Percentiles rank a stretch among this genome's conserved stretches.
Evolutionary conservation across 768 basidiomycete genomes (phyloP).

Genomic region (Kwoniella europaea): DNA sequence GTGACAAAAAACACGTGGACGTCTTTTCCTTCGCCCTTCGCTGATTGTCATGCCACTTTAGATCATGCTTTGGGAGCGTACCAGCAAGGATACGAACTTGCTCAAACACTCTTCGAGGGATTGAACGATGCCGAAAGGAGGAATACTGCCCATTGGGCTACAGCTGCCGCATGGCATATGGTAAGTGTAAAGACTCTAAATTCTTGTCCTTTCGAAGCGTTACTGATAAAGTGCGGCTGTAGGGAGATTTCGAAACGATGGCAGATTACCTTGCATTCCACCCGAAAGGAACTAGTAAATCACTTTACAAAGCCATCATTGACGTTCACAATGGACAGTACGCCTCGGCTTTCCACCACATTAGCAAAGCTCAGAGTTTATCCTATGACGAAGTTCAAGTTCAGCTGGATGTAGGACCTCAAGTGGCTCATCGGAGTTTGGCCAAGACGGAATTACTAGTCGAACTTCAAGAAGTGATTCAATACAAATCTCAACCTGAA

Average conservation of each 20-base stretch:
- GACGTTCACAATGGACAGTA: constrained; percentile 51
- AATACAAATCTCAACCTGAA: constrained; percentile 53
- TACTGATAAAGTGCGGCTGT: background rate
- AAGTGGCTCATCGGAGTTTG: constrained; percentile 50
- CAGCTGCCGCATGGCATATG: constrained; percentile 56
- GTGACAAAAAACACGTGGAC: constrained; percentile 1
- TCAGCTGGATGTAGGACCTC: constrained; percentile 35
- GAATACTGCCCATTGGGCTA: constrained; percentile 52
- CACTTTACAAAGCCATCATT: constrained; percentile 57
- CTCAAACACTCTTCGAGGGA: constrained; percentile 44
- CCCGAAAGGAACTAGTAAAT: constrained; percentile 54
- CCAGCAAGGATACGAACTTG: constrained; percentile 46
- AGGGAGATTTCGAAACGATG: constrained; percentile 56
- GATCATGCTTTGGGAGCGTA: constrained; percentile 54
- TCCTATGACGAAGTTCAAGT: constrained; percentile 54
- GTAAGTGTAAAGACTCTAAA: constrained; percentile 22
- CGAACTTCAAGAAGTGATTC: constrained; percentile 56
- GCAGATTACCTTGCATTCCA: constrained; percentile 53
- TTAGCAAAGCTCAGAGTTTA: constrained; percentile 51
- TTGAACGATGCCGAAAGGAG: constrained; percentile 48
- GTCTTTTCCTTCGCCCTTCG: too few species aligned
- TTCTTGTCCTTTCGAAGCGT: background rate
- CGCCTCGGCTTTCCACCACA: constrained; percentile 51
- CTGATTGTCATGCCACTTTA: background rate
- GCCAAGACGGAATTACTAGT: constrained; percentile 54